phyloP scores from a whole-genome alignment of 352 stramenopile genomes.

The Globisporangium cederbergense region DNA sequence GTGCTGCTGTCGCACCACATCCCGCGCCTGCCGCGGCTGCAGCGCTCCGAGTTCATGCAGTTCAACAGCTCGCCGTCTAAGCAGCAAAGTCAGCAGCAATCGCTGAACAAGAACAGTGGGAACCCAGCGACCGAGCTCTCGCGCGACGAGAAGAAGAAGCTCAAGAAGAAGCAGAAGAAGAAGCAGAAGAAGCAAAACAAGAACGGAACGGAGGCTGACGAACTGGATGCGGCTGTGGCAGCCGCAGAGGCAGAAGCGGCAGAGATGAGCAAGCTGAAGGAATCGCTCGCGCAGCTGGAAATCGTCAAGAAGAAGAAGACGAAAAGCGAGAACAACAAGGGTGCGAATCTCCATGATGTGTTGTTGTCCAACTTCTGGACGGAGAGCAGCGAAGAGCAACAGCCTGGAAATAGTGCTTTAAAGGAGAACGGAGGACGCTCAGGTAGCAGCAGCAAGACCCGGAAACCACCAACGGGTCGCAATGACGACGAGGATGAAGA shows the following conservation, averaged over 20 bases:
- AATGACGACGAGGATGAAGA: slow-evolving; percentile 37
- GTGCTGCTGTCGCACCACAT: slow-evolving; percentile 90
- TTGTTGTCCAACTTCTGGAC: slow-evolving; percentile 9
- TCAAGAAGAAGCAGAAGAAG: slow-evolving; percentile 94
- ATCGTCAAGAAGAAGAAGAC: not conserved
- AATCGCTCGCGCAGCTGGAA: slow-evolving; percentile 6
- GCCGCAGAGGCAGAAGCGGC: not conserved
- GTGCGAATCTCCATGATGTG: not conserved
- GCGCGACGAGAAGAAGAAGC: slow-evolving; percentile 90
- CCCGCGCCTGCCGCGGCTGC: slow-evolving; percentile 62
- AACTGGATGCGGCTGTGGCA: slow-evolving; percentile 5
- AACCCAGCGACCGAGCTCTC: slow-evolving; percentile 29
- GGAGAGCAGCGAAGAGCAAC: not conserved
- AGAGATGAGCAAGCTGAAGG: slow-evolving; percentile 4
- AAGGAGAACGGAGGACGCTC: slow-evolving; percentile 4
- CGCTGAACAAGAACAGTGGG: not conserved
- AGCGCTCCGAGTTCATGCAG: slow-evolving; percentile 49
- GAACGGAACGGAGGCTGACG: slow-evolving; percentile 26
- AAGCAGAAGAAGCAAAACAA: slow-evolving; percentile 91
- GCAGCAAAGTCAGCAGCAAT: slow-evolving; percentile 39
- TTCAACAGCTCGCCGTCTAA: slow-evolving; percentile 36
- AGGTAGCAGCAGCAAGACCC: not conserved
- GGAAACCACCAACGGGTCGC: not conserved
- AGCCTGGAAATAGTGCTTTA: not conserved
- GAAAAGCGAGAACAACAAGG: not conserved